Conservation (phyloP, 768 basidiomycete genomes). For the Xerocomellus chrysenteron region DNA sequence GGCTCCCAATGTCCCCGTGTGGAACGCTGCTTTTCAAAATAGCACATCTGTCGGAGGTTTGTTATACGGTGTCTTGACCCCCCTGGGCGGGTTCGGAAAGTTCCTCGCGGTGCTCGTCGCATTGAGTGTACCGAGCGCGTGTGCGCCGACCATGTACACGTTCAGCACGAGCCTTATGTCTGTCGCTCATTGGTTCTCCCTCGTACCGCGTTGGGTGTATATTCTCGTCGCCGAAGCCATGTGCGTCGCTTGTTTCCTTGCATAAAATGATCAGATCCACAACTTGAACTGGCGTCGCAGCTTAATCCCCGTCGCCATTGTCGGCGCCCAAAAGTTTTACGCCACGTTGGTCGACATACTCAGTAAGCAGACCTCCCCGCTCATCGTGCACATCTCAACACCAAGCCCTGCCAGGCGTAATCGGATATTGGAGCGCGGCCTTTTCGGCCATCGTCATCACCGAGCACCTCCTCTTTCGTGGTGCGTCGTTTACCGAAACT, state of each 20-base stretch:
- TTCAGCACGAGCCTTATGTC: conserved; percentile 48
- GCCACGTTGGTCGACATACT: conserved; percentile 43
- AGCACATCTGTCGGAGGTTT: conserved; percentile 47
- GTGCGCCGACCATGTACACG: conserved; percentile 60
- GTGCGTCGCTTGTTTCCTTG: conserved; percentile 27
- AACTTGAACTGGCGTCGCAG: conserved; percentile 21
- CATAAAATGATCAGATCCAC: not conserved
- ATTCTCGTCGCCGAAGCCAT: conserved; percentile 45
- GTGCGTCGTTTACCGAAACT: conserved; percentile 29
- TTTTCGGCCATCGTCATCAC: conserved; percentile 40
- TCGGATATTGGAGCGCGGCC: conserved; percentile 44
- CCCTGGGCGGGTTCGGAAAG: conserved; percentile 45
- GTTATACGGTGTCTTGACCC: conserved; percentile 37
- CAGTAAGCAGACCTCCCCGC: conserved; percentile 20
- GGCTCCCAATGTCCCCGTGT: conserved; percentile 36
- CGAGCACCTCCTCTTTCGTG: conserved; percentile 47
- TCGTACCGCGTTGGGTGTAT: conserved; percentile 47
- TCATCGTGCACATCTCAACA: conserved; percentile 7
- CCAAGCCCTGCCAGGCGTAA: conserved; percentile 33
- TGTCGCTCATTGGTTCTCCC: conserved; percentile 30
- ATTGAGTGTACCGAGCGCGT: conserved; percentile 52
- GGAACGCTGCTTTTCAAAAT: conserved; percentile 41
- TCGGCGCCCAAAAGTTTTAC: conserved; percentile 47
- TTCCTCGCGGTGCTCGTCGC: conserved; percentile 52
- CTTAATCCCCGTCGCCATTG: conserved; percentile 46